Evolutionary conservation across 441 rosid species (phyloP).

Genomic region (Pelargonium myrrhifolium): DNA sequence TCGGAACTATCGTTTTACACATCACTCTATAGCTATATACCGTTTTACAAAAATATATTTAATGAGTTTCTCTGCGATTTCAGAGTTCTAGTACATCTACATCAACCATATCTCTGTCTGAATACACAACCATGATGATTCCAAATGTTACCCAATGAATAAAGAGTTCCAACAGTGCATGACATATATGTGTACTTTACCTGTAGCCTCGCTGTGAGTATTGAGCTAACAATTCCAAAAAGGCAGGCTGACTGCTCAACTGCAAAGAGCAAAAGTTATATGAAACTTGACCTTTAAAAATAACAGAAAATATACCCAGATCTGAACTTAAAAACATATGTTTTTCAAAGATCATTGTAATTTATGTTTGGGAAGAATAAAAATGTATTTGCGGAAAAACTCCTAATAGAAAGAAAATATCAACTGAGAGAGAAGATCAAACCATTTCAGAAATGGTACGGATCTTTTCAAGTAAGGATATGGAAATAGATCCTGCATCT

Average conservation of each 20-base stretch:
- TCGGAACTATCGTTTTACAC: not conserved
- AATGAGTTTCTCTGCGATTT: not conserved
- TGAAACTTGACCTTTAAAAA: conserved; percentile 15
- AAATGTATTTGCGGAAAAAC: not conserved
- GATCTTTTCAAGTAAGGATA: conserved; percentile 56
- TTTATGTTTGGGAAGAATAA: not conserved
- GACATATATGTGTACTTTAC: conserved; percentile 31
- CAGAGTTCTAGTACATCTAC: not conserved
- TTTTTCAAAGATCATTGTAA: not conserved
- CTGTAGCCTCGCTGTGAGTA: conserved; percentile 69
- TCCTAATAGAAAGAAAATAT: not conserved
- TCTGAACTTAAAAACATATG: not conserved
- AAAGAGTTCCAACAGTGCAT: conserved; percentile 13
- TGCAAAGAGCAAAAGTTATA: conserved; percentile 34
- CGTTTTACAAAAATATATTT: not conserved
- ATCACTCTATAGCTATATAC: not conserved
- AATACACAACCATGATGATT: not conserved
- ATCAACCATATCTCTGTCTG: not conserved
- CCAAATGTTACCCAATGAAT: not conserved
- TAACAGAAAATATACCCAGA: not conserved
- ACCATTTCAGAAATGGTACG: conserved; percentile 44
- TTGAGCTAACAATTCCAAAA: conserved; percentile 63
- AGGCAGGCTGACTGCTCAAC: conserved; percentile 67
- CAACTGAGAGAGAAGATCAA: conserved; percentile 20
- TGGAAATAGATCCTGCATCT: conserved; percentile 57